These are phyloP conservation scores for Wickerhamomyces queroliae DNA, from an alignment of 805 yeast species.

Conservation along the genomic window DNA sequence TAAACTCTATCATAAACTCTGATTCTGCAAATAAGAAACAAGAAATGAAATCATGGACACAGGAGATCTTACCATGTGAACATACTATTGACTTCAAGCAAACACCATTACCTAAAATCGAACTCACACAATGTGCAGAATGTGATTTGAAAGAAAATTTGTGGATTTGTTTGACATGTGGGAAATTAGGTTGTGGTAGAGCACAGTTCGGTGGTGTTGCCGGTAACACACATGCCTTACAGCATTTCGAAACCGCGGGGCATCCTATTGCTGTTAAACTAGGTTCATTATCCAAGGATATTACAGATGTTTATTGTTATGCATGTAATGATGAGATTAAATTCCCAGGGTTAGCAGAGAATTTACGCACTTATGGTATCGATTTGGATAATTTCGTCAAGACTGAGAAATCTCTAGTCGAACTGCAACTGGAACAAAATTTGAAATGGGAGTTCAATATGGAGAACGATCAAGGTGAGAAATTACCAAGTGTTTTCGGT, in stretches of 20 bases:
- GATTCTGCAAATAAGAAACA: conserved; percentile 55
- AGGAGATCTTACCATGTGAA: conserved; percentile 73
- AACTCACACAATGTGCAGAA: conserved; percentile 39
- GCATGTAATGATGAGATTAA: conserved; percentile 82
- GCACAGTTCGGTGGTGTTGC: conserved; percentile 89
- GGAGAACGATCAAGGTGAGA: conserved; percentile 64
- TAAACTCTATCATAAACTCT: conserved; percentile 43
- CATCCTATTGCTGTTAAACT: conserved; percentile 88
- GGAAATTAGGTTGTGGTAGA: conserved; percentile 91
- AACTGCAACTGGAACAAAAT: conserved; percentile 89
- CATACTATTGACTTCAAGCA: conserved; percentile 62
- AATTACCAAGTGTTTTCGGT: conserved; percentile 64
- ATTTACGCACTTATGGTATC: conserved; percentile 59
- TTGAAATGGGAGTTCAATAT: conserved; percentile 88
- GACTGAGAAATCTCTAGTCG: conserved; percentile 85
- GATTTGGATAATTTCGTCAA: conserved; percentile 49
- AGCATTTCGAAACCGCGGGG: conserved; percentile 51
- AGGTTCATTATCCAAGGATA: conserved; percentile 77
- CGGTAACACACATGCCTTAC: conserved; percentile 90
- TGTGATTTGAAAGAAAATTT: conserved; percentile 72
- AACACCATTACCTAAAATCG: conserved; percentile 17
- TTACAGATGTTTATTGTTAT: conserved; percentile 88
- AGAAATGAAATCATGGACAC: conserved; percentile 89
- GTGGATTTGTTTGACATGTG: conserved; percentile 93
- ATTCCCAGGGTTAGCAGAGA: conserved; percentile 50